A percentile compares a stretch with the other conserved stretches of the same genome.
phyloP scores from a whole-genome alignment of 1,284 basidiomycete genomes.

The Cryptococcus sp. region DNA sequence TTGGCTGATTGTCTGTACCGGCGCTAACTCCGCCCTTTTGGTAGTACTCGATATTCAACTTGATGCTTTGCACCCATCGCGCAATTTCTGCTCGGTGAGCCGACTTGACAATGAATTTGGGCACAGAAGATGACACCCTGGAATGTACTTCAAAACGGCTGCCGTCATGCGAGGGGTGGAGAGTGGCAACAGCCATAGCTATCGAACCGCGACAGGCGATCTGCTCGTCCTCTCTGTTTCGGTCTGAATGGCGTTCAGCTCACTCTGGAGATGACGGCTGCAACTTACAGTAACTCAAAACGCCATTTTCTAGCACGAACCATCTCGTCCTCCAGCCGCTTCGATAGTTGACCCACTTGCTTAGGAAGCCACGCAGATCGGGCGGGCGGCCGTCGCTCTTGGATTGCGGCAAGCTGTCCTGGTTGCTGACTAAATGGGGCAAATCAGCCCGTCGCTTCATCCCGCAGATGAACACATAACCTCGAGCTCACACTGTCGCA shows the following conservation, averaged over 20 bases:
- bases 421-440: slow-evolving; percentile 66
- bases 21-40: slow-evolving; percentile 24
- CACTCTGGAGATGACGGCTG: neutral
- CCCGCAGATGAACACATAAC: neutral
- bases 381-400: slow-evolving; percentile 58
- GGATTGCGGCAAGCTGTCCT: slow-evolving; percentile 58
- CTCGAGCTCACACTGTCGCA: slow-evolving; percentile 71
- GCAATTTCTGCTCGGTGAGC: slow-evolving; percentile 85
- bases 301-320: slow-evolving; percentile 88
- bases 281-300: slow-evolving; percentile 66
- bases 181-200: slow-evolving; percentile 74
- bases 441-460: neutral
- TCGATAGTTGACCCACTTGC: slow-evolving; percentile 52
- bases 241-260: slow-evolving; percentile 52
- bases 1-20: slow-evolving; percentile 12
- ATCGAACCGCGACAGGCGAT: slow-evolving; percentile 86
- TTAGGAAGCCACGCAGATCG: slow-evolving; percentile 65
- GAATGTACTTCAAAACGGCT: slow-evolving; percentile 80
- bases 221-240: slow-evolving; percentile 87
- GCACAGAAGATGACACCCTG: slow-evolving; percentile 51
- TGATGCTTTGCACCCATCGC: slow-evolving; percentile 79
- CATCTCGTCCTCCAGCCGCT: slow-evolving; percentile 87
- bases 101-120: slow-evolving; percentile 86
- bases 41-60: slow-evolving; percentile 69
- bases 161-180: slow-evolving; percentile 58